These are phyloP conservation scores for Meyerozyma athensensis DNA, from an alignment of 1,139 yeast genomes.

Conservation along the genomic window DNA sequence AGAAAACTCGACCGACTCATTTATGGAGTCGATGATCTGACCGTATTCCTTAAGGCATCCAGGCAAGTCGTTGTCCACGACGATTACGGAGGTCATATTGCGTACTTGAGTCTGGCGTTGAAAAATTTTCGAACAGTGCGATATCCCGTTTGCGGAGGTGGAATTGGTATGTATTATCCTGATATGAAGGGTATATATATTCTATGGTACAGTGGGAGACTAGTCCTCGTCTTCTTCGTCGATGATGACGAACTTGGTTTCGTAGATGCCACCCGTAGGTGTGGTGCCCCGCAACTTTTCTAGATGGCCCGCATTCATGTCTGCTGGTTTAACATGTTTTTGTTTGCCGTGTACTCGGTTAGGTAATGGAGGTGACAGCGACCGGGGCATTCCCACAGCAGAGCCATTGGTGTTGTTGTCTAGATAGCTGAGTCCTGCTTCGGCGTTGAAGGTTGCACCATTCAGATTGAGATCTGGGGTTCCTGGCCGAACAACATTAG, in stretches of 20 bases:
- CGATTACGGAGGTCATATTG: conserved; percentile 42
- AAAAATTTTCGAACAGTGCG: conserved; percentile 5
- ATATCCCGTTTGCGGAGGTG: background rate
- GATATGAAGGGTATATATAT: background rate
- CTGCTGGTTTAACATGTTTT: background rate
- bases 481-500: background rate
- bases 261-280: conserved; percentile 8
- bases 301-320: conserved; percentile 1
- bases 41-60: conserved; percentile 41
- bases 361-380: conserved; percentile 36
- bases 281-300: conserved; percentile 1
- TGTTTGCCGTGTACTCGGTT: conserved; percentile 6
- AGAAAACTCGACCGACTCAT: conserved; percentile 26
- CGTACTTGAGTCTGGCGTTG: background rate
- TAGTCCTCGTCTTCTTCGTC: conserved; percentile 26
- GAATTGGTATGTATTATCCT: background rate
- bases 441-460: background rate
- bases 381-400: conserved; percentile 4
- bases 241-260: conserved; percentile 12
- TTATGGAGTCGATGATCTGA: conserved; percentile 33
- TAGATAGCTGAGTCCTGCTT: background rate
- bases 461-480: conserved; percentile 1
- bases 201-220: conserved; percentile 1
- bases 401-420: background rate
- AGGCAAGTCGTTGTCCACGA: conserved; percentile 41